Conservation (phyloP, 2,329 filamentous ascomycete genomes). For the Nothomitra cinnamomea region DNA sequence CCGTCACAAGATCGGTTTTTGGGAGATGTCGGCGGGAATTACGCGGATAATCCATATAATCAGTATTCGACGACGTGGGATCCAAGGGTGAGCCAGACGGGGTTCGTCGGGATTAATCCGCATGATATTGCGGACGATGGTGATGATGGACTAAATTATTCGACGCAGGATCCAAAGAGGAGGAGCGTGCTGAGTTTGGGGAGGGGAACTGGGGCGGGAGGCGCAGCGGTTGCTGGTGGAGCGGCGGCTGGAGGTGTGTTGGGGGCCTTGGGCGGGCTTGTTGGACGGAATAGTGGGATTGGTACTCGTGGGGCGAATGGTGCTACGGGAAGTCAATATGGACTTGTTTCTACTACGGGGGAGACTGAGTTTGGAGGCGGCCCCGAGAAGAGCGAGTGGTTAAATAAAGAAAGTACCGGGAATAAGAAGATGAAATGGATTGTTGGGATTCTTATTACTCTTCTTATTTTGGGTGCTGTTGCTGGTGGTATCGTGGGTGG, state of each 20-base stretch:
- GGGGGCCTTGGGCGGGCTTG: conserved; percentile 24
- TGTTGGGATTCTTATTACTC: conserved; percentile 43
- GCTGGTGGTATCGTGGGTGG: conserved; percentile 60
- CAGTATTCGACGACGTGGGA: conserved; percentile 35
- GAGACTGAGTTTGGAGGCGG: conserved; percentile 18
- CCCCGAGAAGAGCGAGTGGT: conserved; percentile 49
- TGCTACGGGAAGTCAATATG: conserved; percentile 9
- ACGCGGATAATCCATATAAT: conserved; percentile 50
- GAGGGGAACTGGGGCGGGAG: conserved; percentile 29
- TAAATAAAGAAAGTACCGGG: conserved; percentile 38
- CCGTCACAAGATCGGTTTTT: conserved; percentile 18
- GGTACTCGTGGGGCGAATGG: conserved; percentile 13
- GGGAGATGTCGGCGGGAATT: conserved; percentile 24
- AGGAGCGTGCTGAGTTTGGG: conserved; percentile 44
- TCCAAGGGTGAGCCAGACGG: conserved; percentile 30
- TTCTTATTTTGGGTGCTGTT: conserved; percentile 54
- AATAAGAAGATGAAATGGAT: conserved; percentile 54
- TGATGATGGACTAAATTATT: conserved; percentile 55
- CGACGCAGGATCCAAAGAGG: conserved; percentile 32
- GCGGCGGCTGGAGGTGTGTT: conserved; percentile 25
- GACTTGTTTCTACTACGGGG: conserved; percentile 17
- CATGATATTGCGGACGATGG: conserved; percentile 73
- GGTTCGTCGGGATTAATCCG: conserved; percentile 38
- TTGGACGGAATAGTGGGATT: conserved; percentile 21
- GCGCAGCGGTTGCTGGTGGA: conserved; percentile 24